These are phyloP conservation scores for Lepidopterella palustris DNA, from an alignment of 495 filamentous ascomycete species.

Conservation along the genomic window DNA sequence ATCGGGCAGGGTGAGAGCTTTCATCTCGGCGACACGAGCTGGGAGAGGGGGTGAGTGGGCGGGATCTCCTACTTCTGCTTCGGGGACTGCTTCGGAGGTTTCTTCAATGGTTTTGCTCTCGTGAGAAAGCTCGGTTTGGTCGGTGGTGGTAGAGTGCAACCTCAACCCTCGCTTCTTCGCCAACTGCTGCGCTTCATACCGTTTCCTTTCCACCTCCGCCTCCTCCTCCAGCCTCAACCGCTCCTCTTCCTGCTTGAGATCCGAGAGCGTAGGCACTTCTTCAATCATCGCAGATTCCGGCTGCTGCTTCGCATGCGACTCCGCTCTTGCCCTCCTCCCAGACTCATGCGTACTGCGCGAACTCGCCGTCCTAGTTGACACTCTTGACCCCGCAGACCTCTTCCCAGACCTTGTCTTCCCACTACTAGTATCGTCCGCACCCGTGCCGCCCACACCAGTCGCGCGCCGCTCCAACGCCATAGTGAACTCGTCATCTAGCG, in stretches of 20 bases:
- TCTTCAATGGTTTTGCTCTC: background rate
- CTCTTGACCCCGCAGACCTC: slow-evolving; percentile 35
- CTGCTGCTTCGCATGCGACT: slow-evolving; percentile 8
- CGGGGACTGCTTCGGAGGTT: too few relatives aligned
- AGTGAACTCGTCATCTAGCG: slow-evolving; percentile 88
- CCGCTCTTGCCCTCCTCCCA: slow-evolving; percentile 22
- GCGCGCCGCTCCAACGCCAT: slow-evolving; percentile 64
- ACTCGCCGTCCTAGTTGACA: slow-evolving; percentile 31
- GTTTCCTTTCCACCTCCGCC: slow-evolving; percentile 58
- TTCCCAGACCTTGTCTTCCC: slow-evolving; percentile 49
- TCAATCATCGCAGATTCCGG: slow-evolving; percentile 31
- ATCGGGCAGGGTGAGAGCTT: background rate
- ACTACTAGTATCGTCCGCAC: slow-evolving; percentile 64
- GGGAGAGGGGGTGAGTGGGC: too few relatives aligned
- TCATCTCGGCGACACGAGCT: too few relatives aligned
- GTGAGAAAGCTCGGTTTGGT: too few relatives aligned
- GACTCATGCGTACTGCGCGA: slow-evolving; percentile 35
- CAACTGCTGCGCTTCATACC: slow-evolving; percentile 64
- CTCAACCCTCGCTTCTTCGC: slow-evolving; percentile 63
- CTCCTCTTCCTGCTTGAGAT: slow-evolving; percentile 74
- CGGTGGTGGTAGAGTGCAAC: too few relatives aligned
- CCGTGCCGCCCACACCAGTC: slow-evolving; percentile 43
- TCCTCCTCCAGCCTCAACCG: slow-evolving; percentile 61
- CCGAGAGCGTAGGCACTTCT: slow-evolving; percentile 55
- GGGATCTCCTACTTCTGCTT: too few relatives aligned